phyloP scores from a whole-genome alignment of 306 rosid genomes.

The Gleditsia sinensis region DNA sequence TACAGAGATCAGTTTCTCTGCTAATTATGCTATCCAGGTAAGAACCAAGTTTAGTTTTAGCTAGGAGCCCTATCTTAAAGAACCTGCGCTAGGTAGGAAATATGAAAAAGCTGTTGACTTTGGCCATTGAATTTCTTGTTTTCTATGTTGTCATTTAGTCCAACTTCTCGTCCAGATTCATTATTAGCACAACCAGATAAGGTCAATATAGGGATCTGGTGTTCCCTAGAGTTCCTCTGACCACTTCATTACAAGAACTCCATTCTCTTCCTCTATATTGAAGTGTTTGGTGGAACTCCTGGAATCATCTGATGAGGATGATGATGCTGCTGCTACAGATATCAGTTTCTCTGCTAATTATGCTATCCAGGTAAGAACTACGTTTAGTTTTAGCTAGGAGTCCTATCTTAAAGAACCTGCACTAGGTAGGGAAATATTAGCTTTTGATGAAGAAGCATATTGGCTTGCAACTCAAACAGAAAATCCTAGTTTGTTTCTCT shows the following conservation, averaged over 20 bases:
- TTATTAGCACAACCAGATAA: neutral
- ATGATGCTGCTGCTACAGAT: neutral
- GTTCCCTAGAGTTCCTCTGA: constrained; percentile 28
- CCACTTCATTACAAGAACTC: constrained; percentile 6
- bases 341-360: neutral
- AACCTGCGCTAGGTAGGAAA: neutral
- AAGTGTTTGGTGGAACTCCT: constrained; percentile 61
- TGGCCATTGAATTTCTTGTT: neutral
- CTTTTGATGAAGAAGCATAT: neutral
- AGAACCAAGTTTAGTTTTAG: constrained; percentile 1
- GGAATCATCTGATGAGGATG: constrained; percentile 43
- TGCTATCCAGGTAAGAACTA: neutral
- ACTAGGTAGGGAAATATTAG: neutral
- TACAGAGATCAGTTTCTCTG: neutral
- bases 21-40: neutral
- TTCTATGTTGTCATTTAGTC: neutral
- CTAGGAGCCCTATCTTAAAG: neutral
- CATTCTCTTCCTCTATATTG: constrained; percentile 28
- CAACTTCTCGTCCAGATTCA: constrained; percentile 29
- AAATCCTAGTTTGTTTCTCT: neutral
- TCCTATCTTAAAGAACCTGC: neutral
- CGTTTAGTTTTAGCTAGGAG: neutral
- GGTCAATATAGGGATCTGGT: no score
- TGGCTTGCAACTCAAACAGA: neutral
- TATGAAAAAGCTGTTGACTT: constrained; percentile 25